Conservation (phyloP, 176 grass and related monocot genomes). For the Triticum monococcum region DNA sequence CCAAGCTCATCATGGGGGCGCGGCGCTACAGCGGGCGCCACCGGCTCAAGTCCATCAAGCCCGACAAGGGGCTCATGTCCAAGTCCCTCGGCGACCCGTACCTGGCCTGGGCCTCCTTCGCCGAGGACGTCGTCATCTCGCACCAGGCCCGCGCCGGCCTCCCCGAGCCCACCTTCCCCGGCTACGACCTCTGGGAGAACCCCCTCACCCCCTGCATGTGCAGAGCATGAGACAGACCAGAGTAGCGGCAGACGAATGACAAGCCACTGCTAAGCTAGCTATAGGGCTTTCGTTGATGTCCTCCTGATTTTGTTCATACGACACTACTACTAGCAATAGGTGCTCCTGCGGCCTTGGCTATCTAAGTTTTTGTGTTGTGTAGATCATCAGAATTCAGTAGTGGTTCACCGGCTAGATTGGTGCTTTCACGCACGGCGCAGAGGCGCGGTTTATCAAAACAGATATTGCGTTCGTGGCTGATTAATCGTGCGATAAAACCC, state of each 20-base stretch:
- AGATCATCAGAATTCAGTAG: neutral
- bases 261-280: neutral
- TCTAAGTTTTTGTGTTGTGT: neutral
- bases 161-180: constrained; percentile 67
- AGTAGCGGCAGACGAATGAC: neutral
- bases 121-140: constrained; percentile 61
- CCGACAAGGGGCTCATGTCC: constrained; percentile 87
- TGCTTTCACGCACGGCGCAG: neutral
- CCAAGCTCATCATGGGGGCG: constrained; percentile 76
- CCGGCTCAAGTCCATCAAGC: constrained; percentile 82
- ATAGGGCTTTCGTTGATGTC: neutral
- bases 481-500: neutral
- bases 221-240: constrained; percentile 24
- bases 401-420: neutral
- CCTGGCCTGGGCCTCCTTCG: constrained; percentile 78
- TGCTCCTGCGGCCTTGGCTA: neutral
- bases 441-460: neutral
- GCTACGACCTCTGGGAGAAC: constrained; percentile 84
- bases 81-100: constrained; percentile 74
- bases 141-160: constrained; percentile 62
- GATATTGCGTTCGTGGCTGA: neutral
- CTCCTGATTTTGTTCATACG: neutral
- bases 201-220: constrained; percentile 83
- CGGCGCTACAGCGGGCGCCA: constrained; percentile 63
- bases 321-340: neutral